A percentile compares a stretch with the other conserved stretches of the same genome.
These are phyloP conservation scores for Peterozyma xylosa DNA, from an alignment of 805 yeast genomes.

Conservation along the genomic window DNA sequence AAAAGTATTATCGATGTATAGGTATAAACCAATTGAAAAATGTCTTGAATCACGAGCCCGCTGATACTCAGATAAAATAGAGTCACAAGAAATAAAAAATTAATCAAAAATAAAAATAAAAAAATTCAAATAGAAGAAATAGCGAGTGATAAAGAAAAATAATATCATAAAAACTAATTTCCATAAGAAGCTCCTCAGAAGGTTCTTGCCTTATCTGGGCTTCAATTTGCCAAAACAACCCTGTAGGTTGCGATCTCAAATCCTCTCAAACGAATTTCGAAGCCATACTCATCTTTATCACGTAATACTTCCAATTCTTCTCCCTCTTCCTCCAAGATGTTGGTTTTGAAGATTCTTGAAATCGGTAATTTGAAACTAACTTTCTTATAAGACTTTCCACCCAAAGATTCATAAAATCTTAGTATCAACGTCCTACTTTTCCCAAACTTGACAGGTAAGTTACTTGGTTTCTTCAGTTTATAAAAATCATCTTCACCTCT, in stretches of 20 bases:
- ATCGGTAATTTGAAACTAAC: constrained; percentile 40
- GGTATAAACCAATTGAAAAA: too few relatives aligned
- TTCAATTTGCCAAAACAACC: constrained; percentile 27
- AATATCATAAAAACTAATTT: too few relatives aligned
- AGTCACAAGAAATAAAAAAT: too few relatives aligned
- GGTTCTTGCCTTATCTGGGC: too few relatives aligned
- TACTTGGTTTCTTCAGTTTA: constrained; percentile 32
- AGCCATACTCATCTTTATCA: constrained; percentile 19
- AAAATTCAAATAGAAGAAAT: too few relatives aligned
- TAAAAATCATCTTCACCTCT: constrained; percentile 80
- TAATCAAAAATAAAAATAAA: too few relatives aligned
- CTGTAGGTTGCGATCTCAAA: constrained; percentile 72
- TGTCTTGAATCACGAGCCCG: too few relatives aligned
- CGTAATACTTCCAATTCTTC: constrained; percentile 29
- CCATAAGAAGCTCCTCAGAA: too few relatives aligned
- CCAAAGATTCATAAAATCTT: constrained; percentile 81
- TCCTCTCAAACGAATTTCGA: constrained; percentile 46
- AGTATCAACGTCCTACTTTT: constrained; percentile 51
- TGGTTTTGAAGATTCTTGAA: constrained; percentile 43
- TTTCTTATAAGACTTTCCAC: constrained; percentile 60
- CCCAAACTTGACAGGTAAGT: constrained; percentile 32
- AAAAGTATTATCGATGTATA: constrained; percentile 1
- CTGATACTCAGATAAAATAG: too few relatives aligned
- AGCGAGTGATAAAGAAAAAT: too few relatives aligned
- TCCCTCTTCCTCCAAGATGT: constrained; percentile 47